These are phyloP conservation scores for Cephalotrichum gorgonifer DNA, from an alignment of 2,329 filamentous ascomycete species.

Conservation along the genomic window DNA sequence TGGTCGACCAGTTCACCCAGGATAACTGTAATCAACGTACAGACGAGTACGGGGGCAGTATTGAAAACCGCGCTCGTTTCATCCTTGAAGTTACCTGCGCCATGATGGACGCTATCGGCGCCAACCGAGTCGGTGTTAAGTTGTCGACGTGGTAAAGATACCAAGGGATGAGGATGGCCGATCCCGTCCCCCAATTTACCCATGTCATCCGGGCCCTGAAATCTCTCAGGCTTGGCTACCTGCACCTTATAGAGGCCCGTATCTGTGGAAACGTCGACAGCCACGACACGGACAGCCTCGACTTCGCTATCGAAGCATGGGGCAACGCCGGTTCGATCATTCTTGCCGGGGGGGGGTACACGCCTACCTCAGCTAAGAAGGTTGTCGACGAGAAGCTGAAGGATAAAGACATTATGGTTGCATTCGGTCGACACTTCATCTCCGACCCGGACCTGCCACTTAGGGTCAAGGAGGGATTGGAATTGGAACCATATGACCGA, in stretches of 20 bases:
- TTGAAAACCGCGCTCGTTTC: slow-evolving; percentile 42
- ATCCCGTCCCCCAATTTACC: slow-evolving; percentile 53
- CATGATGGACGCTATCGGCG: slow-evolving; percentile 30
- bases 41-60: slow-evolving; percentile 40
- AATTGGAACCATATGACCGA: slow-evolving; percentile 15
- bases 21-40: slow-evolving; percentile 37
- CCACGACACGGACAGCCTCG: slow-evolving; percentile 20
- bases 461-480: slow-evolving; percentile 15
- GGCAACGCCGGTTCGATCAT: slow-evolving; percentile 17
- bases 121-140: slow-evolving; percentile 43
- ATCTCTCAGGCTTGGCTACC: slow-evolving; percentile 45
- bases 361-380: slow-evolving; percentile 11
- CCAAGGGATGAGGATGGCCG: slow-evolving; percentile 52
- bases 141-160: slow-evolving; percentile 50
- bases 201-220: slow-evolving; percentile 43
- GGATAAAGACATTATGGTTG: slow-evolving; percentile 19
- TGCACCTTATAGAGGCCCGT: slow-evolving; percentile 52
- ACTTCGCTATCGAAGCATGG: slow-evolving; percentile 24
- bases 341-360: slow-evolving; percentile 24
- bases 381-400: slow-evolving; percentile 18
- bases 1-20: slow-evolving; percentile 50
- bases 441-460: slow-evolving; percentile 19
- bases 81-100: slow-evolving; percentile 35
- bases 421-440: slow-evolving; percentile 22
- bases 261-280: slow-evolving; percentile 30